A percentile compares a stretch with the other conserved stretches of the same genome.
phyloP scores from a whole-genome alignment of 768 basidiomycete species.

The Auriscalpium microsporum region DNA sequence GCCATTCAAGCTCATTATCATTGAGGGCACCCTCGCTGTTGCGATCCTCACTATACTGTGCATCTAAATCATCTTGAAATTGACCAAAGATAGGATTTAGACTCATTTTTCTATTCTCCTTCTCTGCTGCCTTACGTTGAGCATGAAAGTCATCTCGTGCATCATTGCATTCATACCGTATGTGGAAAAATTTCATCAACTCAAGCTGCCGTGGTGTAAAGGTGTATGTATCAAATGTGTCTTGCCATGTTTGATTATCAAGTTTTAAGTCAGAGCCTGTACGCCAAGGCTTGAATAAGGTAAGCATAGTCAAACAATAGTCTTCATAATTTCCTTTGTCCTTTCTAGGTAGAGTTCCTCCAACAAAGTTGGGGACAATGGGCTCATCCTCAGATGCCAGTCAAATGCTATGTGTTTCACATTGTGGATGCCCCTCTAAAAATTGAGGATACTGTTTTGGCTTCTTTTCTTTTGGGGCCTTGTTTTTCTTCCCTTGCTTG shows the following conservation, averaged over 20 bases:
- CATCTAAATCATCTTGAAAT: background rate
- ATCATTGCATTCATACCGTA: constrained; percentile 30
- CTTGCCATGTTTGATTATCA: constrained; percentile 17
- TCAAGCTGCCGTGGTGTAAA: constrained; percentile 13
- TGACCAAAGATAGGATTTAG: background rate
- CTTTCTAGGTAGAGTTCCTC: constrained; percentile 20
- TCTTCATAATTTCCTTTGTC: constrained; percentile 18
- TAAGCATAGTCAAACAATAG: constrained; percentile 13
- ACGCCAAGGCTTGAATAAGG: constrained; percentile 10
- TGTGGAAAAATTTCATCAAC: constrained; percentile 25
- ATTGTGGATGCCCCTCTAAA: constrained; percentile 18
- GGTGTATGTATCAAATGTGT: constrained; percentile 11
- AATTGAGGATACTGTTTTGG: constrained; percentile 3
- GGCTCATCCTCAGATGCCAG: background rate
- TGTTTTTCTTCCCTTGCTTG: no score
- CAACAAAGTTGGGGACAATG: constrained; percentile 24
- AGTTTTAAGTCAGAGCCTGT: constrained; percentile 1
- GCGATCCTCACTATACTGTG: background rate
- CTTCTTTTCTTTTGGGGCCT: background rate
- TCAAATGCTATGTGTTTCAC: constrained; percentile 17
- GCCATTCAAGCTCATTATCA: no score
- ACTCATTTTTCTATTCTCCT: background rate
- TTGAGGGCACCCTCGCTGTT: no score
- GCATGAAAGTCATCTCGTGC: constrained; percentile 25
- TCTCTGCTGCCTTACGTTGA: background rate